phyloP scores from a whole-genome alignment of 257 asterid species.

The Solanum tarapatanum region DNA sequence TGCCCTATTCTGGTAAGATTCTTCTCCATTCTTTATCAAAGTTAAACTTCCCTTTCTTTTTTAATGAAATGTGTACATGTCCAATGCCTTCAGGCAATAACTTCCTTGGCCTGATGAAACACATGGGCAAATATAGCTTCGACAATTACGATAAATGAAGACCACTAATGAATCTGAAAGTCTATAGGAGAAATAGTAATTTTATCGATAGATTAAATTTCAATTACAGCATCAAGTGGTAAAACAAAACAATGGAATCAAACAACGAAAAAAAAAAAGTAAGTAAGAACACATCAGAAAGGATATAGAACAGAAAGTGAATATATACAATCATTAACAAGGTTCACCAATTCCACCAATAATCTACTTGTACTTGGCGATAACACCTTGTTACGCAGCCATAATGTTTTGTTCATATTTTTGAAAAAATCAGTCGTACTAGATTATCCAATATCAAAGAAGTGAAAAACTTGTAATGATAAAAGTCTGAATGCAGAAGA shows the following conservation, averaged over 20 bases:
- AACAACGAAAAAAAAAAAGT: not conserved
- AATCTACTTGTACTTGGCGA: not conserved
- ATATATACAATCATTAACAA: not conserved
- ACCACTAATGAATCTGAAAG: not conserved
- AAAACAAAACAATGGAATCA: not conserved
- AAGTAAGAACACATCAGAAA: not conserved
- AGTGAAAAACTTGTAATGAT: not conserved
- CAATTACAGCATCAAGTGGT: not conserved
- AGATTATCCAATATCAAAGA: not conserved
- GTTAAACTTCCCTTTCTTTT: not conserved
- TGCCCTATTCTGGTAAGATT: not conserved
- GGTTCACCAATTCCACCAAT: not conserved
- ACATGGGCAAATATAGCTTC: not conserved
- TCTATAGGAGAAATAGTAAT: not conserved
- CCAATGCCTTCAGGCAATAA: not conserved
- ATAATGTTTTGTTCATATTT: not conserved
- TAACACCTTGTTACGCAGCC: not conserved
- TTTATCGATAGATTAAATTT: not conserved
- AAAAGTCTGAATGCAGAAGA: slow-evolving; percentile 14
- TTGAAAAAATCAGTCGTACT: not conserved
- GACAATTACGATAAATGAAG: not conserved
- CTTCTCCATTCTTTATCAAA: not conserved
- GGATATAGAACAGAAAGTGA: not conserved
- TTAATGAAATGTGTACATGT: not conserved
- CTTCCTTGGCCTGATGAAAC: not conserved